Conservation (phyloP, 1,284 basidiomycete genomes). For the Moesziomyces antarcticus region DNA sequence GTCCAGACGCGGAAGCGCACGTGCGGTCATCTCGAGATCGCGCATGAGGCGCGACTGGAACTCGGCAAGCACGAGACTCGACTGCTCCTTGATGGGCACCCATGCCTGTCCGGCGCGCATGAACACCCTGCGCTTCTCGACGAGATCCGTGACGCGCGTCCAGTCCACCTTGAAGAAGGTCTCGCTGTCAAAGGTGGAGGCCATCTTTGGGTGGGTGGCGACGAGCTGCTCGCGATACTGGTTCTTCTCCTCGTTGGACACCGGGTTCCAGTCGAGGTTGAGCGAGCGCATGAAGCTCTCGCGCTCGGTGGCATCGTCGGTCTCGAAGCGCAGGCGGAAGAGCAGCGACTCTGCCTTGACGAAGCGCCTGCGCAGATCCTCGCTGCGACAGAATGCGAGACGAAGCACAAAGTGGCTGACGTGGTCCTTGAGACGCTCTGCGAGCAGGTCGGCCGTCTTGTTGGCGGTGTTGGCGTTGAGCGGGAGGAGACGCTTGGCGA, state of each 20-base stretch:
- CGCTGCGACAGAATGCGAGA: slow-evolving; percentile 93
- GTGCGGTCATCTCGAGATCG: slow-evolving; percentile 89
- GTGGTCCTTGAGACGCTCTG: slow-evolving; percentile 86
- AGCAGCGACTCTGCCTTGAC: slow-evolving; percentile 87
- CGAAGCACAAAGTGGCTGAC: slow-evolving; percentile 94
- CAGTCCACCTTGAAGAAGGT: slow-evolving; percentile 82
- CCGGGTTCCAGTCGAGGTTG: slow-evolving; percentile 82
- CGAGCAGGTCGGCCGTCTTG: slow-evolving; percentile 69
- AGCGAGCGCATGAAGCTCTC: slow-evolving; percentile 79
- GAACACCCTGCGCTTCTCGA: slow-evolving; percentile 85
- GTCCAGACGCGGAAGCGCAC: slow-evolving; percentile 89
- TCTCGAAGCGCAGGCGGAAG: slow-evolving; percentile 86
- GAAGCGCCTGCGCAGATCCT: slow-evolving; percentile 89
- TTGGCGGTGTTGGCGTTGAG: slow-evolving; percentile 75
- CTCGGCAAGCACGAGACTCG: slow-evolving; percentile 88
- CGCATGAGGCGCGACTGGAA: slow-evolving; percentile 81
- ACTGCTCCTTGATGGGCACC: slow-evolving; percentile 83
- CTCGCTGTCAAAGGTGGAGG: slow-evolving; percentile 70
- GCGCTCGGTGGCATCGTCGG: slow-evolving; percentile 75
- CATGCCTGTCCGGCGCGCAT: slow-evolving; percentile 87
- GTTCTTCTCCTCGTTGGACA: slow-evolving; percentile 75
- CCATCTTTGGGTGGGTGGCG: slow-evolving; percentile 55
- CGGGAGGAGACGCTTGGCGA: slow-evolving; percentile 79
- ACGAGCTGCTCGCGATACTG: slow-evolving; percentile 73
- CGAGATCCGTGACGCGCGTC: slow-evolving; percentile 92